A percentile compares a stretch with the other conserved stretches of the same genome.
phyloP scores from a whole-genome alignment of 2,329 filamentous ascomycete genomes.

The Trichothecium sympodiale region DNA sequence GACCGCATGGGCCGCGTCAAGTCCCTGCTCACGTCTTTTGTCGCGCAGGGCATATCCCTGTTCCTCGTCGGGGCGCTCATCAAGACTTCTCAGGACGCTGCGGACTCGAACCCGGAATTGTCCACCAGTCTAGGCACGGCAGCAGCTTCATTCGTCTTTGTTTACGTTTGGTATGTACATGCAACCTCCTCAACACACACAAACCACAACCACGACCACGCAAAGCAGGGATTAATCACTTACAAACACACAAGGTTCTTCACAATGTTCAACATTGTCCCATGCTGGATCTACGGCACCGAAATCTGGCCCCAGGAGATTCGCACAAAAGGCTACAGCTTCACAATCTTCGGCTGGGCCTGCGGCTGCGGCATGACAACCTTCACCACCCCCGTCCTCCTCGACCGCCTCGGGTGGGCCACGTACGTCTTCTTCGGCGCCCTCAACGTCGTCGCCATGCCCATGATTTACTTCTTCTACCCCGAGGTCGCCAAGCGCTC shows the following conservation, averaged over 20 bases:
- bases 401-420: conserved; percentile 29
- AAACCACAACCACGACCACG: no score
- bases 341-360: conserved; percentile 48
- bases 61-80: conserved; percentile 20
- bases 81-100: conserved; percentile 13
- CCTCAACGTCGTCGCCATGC: conserved; percentile 38
- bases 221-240: no score
- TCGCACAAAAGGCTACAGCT: conserved; percentile 47
- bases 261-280: conserved; percentile 21
- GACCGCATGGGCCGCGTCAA: conserved; percentile 33
- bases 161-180: conserved; percentile 14
- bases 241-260: conserved; percentile 12
- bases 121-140: conserved; percentile 10
- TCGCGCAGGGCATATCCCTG: conserved; percentile 16
- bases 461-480: conserved; percentile 36
- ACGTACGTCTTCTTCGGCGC: conserved; percentile 42
- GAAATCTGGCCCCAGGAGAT: conserved; percentile 47
- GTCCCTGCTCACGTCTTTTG: conserved; percentile 16
- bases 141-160: conserved; percentile 13
- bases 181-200: no score
- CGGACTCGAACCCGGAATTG: conserved; percentile 4
- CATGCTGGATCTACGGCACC: conserved; percentile 25
- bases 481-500: conserved; percentile 32
- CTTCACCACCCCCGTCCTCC: conserved; percentile 41
- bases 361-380: conserved; percentile 43